These are phyloP conservation scores for Viridothelium virens DNA, from an alignment of 495 filamentous ascomycete genomes.

Conservation along the genomic window DNA sequence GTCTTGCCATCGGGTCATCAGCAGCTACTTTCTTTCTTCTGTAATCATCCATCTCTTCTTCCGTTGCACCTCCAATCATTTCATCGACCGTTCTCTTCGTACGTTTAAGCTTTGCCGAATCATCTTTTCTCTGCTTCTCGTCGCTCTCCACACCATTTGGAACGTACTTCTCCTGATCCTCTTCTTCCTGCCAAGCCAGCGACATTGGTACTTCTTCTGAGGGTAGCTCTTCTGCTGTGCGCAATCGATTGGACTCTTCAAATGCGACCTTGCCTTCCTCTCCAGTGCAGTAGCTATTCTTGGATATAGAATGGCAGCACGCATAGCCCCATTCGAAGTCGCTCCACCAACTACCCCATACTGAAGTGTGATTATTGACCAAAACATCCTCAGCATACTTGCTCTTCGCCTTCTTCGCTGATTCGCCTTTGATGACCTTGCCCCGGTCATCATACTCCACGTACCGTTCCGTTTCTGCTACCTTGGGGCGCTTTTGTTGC, in stretches of 20 bases:
- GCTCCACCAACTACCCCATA: slow-evolving; percentile 97
- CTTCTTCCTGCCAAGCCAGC: slow-evolving; percentile 34
- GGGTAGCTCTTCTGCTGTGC: slow-evolving; percentile 42
- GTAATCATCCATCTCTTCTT: slow-evolving; percentile 78
- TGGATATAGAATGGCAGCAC: slow-evolving; percentile 86
- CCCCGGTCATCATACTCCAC: slow-evolving; percentile 92
- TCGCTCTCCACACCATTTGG: slow-evolving; percentile 32
- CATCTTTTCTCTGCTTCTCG: slow-evolving; percentile 34
- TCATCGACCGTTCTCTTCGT: slow-evolving; percentile 64
- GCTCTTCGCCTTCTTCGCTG: slow-evolving; percentile 63
- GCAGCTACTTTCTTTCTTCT: slow-evolving; percentile 59
- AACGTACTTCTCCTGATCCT: slow-evolving; percentile 29
- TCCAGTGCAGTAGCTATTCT: slow-evolving; percentile 96
- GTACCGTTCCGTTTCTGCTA: slow-evolving; percentile 77
- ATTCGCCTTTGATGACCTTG: slow-evolving; percentile 71
- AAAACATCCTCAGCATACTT: slow-evolving; percentile 87
- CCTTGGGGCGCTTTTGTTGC: slow-evolving; percentile 47
- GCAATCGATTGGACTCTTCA: slow-evolving; percentile 55
- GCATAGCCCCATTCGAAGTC: slow-evolving; percentile 96
- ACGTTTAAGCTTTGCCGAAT: slow-evolving; percentile 34
- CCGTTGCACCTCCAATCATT: slow-evolving; percentile 64
- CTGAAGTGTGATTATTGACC: slow-evolving; percentile 81
- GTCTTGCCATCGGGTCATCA: slow-evolving; percentile 79
- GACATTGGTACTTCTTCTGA: slow-evolving; percentile 26
- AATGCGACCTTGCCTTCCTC: slow-evolving; percentile 70